phyloP scores from a whole-genome alignment of 1,139 yeast species.

The Debaryomyces sp. region DNA sequence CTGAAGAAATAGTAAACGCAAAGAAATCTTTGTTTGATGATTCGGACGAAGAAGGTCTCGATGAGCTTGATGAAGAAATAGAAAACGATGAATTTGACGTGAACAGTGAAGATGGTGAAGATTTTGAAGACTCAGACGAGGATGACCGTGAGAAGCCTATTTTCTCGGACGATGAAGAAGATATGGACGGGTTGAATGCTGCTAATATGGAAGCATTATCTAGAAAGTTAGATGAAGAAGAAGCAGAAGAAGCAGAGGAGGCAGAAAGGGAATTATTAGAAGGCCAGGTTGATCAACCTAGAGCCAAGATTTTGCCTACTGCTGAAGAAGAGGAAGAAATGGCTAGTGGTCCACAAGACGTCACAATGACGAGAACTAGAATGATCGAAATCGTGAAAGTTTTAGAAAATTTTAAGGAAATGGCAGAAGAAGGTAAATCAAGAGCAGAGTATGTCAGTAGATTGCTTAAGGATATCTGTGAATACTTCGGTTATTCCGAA shows the following conservation, averaged over 20 bases:
- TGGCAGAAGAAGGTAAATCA: slow-evolving; percentile 85
- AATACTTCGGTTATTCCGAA: slow-evolving; percentile 95
- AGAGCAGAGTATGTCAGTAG: slow-evolving; percentile 81
- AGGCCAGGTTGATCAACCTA: slow-evolving; percentile 63
- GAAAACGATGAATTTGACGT: slow-evolving; percentile 60
- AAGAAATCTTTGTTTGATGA: slow-evolving; percentile 81
- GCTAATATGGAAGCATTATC: slow-evolving; percentile 87
- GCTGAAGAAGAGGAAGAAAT: slow-evolving; percentile 57
- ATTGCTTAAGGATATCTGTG: slow-evolving; percentile 81
- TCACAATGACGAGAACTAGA: slow-evolving; percentile 84
- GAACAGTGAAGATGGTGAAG: slow-evolving; percentile 56
- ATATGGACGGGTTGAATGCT: slow-evolving; percentile 77
- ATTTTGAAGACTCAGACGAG: slow-evolving; percentile 55
- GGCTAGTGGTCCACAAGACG: slow-evolving; percentile 63
- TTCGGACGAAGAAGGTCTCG: slow-evolving; percentile 48
- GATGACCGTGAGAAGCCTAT: slow-evolving; percentile 66
- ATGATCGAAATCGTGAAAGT: slow-evolving; percentile 95
- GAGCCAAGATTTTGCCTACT: slow-evolving; percentile 69
- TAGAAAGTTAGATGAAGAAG: slow-evolving; percentile 69
- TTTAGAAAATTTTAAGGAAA: slow-evolving; percentile 83
- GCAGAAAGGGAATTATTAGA: slow-evolving; percentile 75
- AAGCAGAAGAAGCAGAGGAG: slow-evolving; percentile 71
- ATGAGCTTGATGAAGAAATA: slow-evolving; percentile 35
- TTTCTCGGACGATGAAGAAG: slow-evolving; percentile 85
- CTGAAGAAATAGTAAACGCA: slow-evolving; percentile 51